Evolutionary conservation across 208 protist genomes (phyloP), one percentile per base, ranked within the genome.

Genomic region (Trypanosoma vivax): DNA sequence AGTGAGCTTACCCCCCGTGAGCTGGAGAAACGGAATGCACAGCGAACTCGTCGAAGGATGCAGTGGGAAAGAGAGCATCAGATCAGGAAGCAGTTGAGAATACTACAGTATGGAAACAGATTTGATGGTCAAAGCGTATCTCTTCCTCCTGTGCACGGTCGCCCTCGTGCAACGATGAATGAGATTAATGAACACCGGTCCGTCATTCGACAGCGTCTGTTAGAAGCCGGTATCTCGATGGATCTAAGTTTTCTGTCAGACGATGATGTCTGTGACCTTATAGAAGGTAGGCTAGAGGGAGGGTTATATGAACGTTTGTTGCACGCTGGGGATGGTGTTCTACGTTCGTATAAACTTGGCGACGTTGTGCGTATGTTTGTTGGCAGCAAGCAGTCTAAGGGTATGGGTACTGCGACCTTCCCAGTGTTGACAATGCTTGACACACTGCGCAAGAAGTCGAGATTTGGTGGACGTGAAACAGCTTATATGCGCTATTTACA

Each of bases 401-500:
- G n/a, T n/a, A n/a, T n/a, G n/a, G n/a, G n/a, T n/a, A n/a, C n/a
- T n/a, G 63, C 64, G 33, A 61, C 79, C 24, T 59, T 64, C 47
- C 58, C 63, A 5, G 59, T 30, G 21, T 49, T 5, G 18, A 34
- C 39, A 31, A 42, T 93, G 24, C 65, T 93, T 11, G 77, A 67
- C 13, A 72, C 79, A 49, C 47, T 87, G 10, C 66, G 79, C 25
- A 43, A 28, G 2, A 64, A 65, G 40, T 46, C 13, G 6, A 2
- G 1, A 23, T 50, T 31, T 5, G 21, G 42, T 21, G 40, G 40
- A n/a, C 35, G 38, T n/a, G 59, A 65, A 21, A 65, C 59, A 4
- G 54, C 51, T 23, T 86, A 78, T 56, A 69, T 72, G 23, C 56
- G 88, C 1, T 73, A 82, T 21, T 68, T 72, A 14, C 73, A 84